Conservation (phyloP, 306 rosid species). For the Cyclanthera cordifolia region DNA sequence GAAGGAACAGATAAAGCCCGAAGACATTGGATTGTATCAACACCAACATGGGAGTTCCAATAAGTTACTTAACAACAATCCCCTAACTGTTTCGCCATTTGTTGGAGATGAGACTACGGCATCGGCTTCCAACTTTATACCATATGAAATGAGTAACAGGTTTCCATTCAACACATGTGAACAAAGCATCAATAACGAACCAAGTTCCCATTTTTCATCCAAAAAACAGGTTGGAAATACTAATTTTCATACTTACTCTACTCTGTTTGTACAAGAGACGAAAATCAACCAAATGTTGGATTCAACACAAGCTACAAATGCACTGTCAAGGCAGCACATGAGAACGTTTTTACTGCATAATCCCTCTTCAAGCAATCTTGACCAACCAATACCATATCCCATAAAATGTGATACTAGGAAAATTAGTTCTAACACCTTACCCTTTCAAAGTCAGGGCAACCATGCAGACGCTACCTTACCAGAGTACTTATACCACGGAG, state of each 20-base stretch:
- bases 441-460: slow-evolving; percentile 25
- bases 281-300: slow-evolving; percentile 29
- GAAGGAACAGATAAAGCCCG: slow-evolving; percentile 24
- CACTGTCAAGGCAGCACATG: slow-evolving; percentile 32
- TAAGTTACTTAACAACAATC: slow-evolving; percentile 13
- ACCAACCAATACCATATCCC: slow-evolving; percentile 20
- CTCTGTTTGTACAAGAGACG: slow-evolving; percentile 33
- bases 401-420: slow-evolving; percentile 34
- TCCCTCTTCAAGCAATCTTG: slow-evolving; percentile 27
- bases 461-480: slow-evolving; percentile 24
- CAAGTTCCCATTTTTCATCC: slow-evolving; percentile 30
- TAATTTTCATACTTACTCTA: slow-evolving; percentile 26
- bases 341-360: slow-evolving; percentile 22
- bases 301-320: slow-evolving; percentile 23
- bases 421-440: slow-evolving; percentile 19
- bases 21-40: slow-evolving; percentile 9
- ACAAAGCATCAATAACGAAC: slow-evolving; percentile 25
- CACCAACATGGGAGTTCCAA: slow-evolving; percentile 24
- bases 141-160: slow-evolving; percentile 25
- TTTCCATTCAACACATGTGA: slow-evolving; percentile 20
- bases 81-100: slow-evolving; percentile 29
- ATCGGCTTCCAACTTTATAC: slow-evolving; percentile 33
- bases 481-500: slow-evolving; percentile 22
- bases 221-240: slow-evolving; percentile 24
- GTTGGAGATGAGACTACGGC: slow-evolving; percentile 20